Base-by-base conservation (phyloP, 345 rosid genomes). In the Fremontodendron californicum region DNA sequence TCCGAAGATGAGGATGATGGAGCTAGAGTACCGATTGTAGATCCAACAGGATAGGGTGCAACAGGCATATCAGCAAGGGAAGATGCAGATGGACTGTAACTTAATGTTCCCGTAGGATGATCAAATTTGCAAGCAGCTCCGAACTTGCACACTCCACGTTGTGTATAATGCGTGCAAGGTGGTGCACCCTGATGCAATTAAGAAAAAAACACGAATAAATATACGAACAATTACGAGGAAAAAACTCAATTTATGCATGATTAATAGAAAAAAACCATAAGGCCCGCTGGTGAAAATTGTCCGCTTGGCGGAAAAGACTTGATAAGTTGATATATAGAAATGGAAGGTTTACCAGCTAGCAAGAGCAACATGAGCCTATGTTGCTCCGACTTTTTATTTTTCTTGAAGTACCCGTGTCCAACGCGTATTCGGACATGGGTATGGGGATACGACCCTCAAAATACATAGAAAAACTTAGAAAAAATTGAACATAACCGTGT, bases 71-170 rank as follows among this genome's bases (percentile, higher is more conserved):
- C 97, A 19, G 86, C 82, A 33, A 93, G 88, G 23, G 97, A 92
- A 83, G 96, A 96, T n/a, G 92, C 92, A 18, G 96, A 92, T 12
- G 91, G 88, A 74, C 88, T 92, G 89, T 92, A 90, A 79, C 90
- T 88, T 37, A 85, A 80, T 1, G 83, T 61, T 78, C 85, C 88
- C 79, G 86, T 82, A 35, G 97, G 88, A 87, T 96, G 97, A 68
- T 94, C 94, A 61, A 84, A 96, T 85, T 79, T 92, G 91, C 98
- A 93, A 11, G 91, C 85, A 33, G 89, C 43, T 4, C 93, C 92
- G 77, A 90, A 91, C 82, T 89, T 93, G 88, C 96, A 91, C 6
- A 80, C 79, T 55, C 96, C 96, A 6, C 80, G 88, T 68, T 87
- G 92, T 51, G 86, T 63, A 54, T 85, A 91, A 85, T 88, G 90